Evolutionary conservation across 345 rosid species (phyloP).

Genomic region (Aquilaria yunnanensis): DNA sequence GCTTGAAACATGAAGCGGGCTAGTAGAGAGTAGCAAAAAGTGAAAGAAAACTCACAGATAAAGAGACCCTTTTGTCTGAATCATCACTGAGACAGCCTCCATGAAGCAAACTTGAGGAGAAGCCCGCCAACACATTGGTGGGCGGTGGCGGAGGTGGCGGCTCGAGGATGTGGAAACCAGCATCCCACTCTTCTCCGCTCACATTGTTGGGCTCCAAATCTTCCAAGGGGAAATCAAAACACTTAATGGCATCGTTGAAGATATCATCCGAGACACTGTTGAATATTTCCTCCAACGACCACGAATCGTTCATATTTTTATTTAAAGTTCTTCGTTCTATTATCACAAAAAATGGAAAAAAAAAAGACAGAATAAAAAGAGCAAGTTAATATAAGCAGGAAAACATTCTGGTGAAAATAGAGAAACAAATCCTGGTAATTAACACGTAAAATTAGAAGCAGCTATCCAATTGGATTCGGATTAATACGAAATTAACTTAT

Average conservation of each 20-base stretch:
- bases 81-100: conserved; percentile 19
- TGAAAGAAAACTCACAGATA: conserved; percentile 37
- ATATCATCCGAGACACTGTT: conserved; percentile 50
- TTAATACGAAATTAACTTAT: conserved; percentile 8
- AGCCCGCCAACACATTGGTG: conserved; percentile 35
- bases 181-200: conserved; percentile 51
- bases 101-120: conserved; percentile 30
- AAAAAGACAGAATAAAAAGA: background rate
- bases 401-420: background rate
- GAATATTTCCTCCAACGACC: conserved; percentile 49
- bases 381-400: no score
- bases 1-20: no score
- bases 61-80: conserved; percentile 12
- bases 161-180: conserved; percentile 51
- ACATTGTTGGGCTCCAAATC: conserved; percentile 38
- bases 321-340: background rate
- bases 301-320: conserved; percentile 33
- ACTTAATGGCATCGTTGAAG: conserved; percentile 47
- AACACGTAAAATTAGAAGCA: background rate
- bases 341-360: conserved; percentile 12
- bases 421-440: background rate
- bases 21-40: no score
- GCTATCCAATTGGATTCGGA: background rate
- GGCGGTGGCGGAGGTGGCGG: conserved; percentile 46
- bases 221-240: conserved; percentile 55